These are phyloP conservation scores for Fusarium mangiferae DNA, from an alignment of 2,329 filamentous ascomycete species.

Conservation along the genomic window DNA sequence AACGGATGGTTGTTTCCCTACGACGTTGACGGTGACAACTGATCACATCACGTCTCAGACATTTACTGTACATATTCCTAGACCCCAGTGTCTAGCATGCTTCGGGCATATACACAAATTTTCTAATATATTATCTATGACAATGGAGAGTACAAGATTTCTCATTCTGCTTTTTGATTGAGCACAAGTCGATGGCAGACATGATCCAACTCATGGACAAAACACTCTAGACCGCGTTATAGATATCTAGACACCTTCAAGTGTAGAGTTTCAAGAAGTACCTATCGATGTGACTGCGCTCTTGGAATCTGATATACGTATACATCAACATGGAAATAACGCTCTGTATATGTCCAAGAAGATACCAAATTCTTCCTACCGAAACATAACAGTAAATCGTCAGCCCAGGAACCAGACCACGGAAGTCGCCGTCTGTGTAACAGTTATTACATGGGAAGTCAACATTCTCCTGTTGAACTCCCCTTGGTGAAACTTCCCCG, in stretches of 20 bases:
- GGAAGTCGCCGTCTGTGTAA: no score
- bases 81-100: no score
- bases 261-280: accelerated
- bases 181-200: not conserved
- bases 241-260: no score
- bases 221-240: not conserved
- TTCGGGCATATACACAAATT: not conserved
- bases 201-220: accelerated
- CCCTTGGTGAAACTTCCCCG: no score
- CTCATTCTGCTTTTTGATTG: accelerated
- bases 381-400: no score
- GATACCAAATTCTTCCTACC: not conserved
- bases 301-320: not conserved
- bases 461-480: no score
- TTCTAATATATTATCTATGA: not conserved
- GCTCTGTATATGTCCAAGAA: not conserved
- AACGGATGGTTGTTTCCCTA: not conserved
- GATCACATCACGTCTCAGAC: not conserved
- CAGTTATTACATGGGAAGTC: no score
- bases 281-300: not conserved
- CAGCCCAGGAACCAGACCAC: no score
- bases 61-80: not conserved
- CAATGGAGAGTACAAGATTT: accelerated
- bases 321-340: accelerated
- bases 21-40: not conserved